Base-by-base conservation (phyloP, 768 basidiomycete genomes). In the Boletus rex-veris region DNA sequence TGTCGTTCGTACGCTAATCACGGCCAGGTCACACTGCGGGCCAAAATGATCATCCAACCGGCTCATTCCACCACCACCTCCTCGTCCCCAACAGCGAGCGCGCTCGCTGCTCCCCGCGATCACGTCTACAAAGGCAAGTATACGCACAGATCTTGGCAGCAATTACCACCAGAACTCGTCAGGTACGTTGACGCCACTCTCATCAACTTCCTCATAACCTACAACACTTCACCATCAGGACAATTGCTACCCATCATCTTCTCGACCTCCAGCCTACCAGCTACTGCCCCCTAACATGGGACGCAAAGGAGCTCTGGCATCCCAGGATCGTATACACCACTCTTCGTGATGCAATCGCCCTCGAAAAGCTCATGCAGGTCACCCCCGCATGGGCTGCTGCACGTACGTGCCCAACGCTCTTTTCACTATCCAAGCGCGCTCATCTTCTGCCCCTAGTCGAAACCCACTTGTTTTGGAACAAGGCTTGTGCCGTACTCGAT, bases 381-480 rank as follows among this genome's bases (percentile, higher is more conserved):
- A 85, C 82, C 62, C 80, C 80, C 0, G 63, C 81, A 49, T 88
- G 86, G 86, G 70, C 71, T 44, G 62, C 62, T 35, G 84, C 85
- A 48, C 74, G 86, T 88, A 66, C 69, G 85, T 80, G 18, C 46
- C 6, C 33, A 7, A 6, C 7, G 45, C 18, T 46, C 36, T 50
- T 14, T 15, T 30, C 52, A 8, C 45, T 37, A 24, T 14, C 31
- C 12, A 48, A 7, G 14, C 41, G 28, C 56, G 55, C 54, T 61
- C 53, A 63, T 46, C 19, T 53, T 59, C 5, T 8, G 1, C 26
- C 3, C 19, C n/a, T 38, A 89, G 87, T 90, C 52, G 82, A 87
- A 73, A 74, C 76, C 8, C 87, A 89, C 71, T 68, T 77, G 16
- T 88, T 87, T 64, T 90, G 87, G 87, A 75, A 76, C 55, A 82